These are phyloP conservation scores for Eremochloa ophiuroides DNA, from an alignment of 176 grass and related monocot species.

Conservation along the genomic window DNA sequence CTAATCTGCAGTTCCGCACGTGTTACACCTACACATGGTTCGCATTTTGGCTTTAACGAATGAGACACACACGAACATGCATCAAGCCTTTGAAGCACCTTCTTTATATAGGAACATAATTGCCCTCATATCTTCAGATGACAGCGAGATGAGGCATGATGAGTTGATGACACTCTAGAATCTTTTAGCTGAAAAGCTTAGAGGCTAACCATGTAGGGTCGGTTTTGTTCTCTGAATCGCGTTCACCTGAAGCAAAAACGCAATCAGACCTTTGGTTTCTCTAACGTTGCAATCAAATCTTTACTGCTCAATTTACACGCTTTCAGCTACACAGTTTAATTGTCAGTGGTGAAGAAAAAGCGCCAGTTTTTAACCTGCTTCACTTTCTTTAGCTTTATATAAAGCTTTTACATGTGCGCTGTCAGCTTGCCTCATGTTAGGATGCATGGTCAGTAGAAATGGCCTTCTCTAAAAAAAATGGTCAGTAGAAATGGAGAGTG, in stretches of 20 bases:
- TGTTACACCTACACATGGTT: not conserved
- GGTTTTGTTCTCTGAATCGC: not conserved
- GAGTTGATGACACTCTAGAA: constrained; percentile 27
- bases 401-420: not conserved
- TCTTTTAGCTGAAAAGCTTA: constrained; percentile 23
- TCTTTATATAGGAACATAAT: constrained; percentile 4
- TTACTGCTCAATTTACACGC: not conserved
- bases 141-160: constrained; percentile 10
- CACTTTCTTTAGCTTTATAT: not conserved
- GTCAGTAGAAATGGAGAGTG: not conserved
- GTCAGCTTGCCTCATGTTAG: not conserved
- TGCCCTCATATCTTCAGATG: constrained; percentile 8
- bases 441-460: not conserved
- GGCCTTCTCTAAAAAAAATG: too few relatives aligned
- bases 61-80: not conserved
- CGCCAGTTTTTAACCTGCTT: not conserved
- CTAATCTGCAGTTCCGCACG: not conserved
- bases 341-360: not conserved
- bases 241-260: constrained; percentile 1
- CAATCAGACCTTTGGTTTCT: not conserved
- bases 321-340: not conserved
- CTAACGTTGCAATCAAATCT: not conserved
- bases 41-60: not conserved
- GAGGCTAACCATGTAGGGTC: not conserved
- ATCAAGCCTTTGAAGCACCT: not conserved